Conservation (phyloP, 73 alveolate genomes). For the Tetrahymena malaccensis region DNA sequence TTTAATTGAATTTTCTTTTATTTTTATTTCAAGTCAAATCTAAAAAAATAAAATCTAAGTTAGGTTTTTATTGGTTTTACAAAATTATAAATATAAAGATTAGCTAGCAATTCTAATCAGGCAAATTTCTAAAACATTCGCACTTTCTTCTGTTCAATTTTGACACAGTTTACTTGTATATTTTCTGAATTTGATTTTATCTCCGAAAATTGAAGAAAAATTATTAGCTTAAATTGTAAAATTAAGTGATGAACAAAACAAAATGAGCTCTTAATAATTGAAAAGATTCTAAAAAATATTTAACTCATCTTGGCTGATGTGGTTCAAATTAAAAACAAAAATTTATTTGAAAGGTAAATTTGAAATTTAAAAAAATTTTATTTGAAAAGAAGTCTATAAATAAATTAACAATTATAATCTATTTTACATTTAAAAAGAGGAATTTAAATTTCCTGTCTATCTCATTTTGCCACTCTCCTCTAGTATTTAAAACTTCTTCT, state of each 20-base stretch:
- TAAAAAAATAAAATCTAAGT: neutral
- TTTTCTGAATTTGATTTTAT: neutral
- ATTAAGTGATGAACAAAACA: too few species aligned
- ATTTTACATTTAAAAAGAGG: neutral
- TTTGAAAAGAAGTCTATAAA: neutral
- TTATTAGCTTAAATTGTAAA: too few species aligned
- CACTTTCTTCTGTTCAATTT: neutral
- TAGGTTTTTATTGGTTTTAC: neutral
- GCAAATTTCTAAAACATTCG: too few species aligned
- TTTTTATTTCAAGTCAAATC: neutral
- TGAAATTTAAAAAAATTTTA: too few species aligned
- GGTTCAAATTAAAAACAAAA: too few species aligned
- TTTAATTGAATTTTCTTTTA: too few species aligned
- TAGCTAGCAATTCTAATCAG: neutral
- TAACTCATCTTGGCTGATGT: too few species aligned
- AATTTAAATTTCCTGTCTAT: neutral
- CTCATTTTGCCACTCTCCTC: neutral
- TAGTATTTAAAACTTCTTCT: neutral
- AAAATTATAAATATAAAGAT: too few species aligned
- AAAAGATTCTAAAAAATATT: too few species aligned
- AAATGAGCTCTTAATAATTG: too few species aligned
- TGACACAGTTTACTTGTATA: neutral
- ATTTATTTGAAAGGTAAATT: too few species aligned
- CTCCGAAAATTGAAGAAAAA: neutral
- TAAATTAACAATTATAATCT: too few species aligned